A percentile compares a stretch with the other conserved stretches of the same genome.
phyloP scores from a whole-genome alignment of 2,329 filamentous ascomycete species.

The Talaromyces islandicus region DNA sequence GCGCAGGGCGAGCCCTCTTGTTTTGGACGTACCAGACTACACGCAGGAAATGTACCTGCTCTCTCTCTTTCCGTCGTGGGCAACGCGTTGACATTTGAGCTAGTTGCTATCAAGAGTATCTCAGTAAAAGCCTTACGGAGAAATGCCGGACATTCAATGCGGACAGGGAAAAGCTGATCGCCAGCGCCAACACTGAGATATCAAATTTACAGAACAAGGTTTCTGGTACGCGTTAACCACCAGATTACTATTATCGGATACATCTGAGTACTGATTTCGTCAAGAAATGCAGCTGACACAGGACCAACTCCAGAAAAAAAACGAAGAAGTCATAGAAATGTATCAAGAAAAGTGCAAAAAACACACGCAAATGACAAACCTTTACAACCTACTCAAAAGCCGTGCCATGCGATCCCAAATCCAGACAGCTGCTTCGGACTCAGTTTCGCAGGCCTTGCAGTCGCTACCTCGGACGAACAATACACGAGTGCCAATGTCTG shows the following conservation, averaged over 20 bases:
- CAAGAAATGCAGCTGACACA: constrained; percentile 56
- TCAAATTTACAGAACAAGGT: constrained; percentile 60
- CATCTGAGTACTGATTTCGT: neutral
- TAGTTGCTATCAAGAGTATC: constrained; percentile 70
- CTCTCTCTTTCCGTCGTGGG: neutral
- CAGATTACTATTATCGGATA: neutral
- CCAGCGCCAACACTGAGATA: constrained; percentile 70
- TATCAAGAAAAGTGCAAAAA: constrained; percentile 67
- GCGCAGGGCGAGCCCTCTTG: constrained; percentile 11
- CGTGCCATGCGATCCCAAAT: constrained; percentile 50
- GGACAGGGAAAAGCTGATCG: constrained; percentile 66
- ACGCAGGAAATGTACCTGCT: constrained; percentile 66
- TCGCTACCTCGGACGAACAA: constrained; percentile 21
- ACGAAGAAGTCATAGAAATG: constrained; percentile 62
- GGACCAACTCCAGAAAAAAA: constrained; percentile 60
- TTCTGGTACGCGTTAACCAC: constrained; percentile 45
- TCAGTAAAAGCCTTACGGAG: constrained; percentile 65
- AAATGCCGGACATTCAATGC: constrained; percentile 61
- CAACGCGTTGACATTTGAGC: constrained; percentile 7
- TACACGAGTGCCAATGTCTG: constrained; percentile 3
- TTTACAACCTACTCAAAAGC: constrained; percentile 53
- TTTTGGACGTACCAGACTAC: constrained; percentile 55
- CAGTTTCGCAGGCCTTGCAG: constrained; percentile 43
- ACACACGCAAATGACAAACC: constrained; percentile 60
- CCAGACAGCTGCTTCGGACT: constrained; percentile 50